Base-by-base conservation (phyloP, 306 rosid species). In the Rosa rugosa region DNA sequence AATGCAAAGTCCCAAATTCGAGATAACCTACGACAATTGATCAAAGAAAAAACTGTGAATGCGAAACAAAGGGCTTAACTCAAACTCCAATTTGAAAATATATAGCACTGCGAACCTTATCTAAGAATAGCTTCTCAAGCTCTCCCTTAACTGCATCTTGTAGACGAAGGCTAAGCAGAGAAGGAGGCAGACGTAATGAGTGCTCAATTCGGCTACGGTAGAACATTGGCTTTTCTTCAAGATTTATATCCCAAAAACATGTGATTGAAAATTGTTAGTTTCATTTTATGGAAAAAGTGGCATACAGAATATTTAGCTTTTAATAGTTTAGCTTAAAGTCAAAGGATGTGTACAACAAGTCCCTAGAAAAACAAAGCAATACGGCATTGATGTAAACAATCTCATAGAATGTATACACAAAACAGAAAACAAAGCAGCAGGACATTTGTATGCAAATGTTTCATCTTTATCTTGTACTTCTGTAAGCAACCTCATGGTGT, bases 181-280 rank as follows among this genome's bases (percentile, higher is more conserved):
- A 10, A 3, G 97, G 96, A 71, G 96, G 96, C 80, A 94, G 73
- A 64, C 86, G 83, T 81, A 94, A 73, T 12, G 89, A 88, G 75
- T 94, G 96, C 88, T 92, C 92, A 2, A 92, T 79, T 79, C 79
- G 89, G 83, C 96, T 94, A 17, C 89, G 93, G 85, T 92, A 89
- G 86, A 94, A 94, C 98, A 94, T 94, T 78, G 53, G 77, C 23
- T 46, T 25, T 5, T 25, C 73, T 80, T 7, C 53, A 54, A 22
- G 20, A 72, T 73, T n/a, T 2, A 11, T 4, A 50, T 36, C n/a
- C 65, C 49, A 36, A 6, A 31, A 25, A 14, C 8, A 14, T 18
- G 62, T 17, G 14, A 45, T 47, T 47, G 53, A 31, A 34, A 23
- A 47, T 14, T 16, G 7, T 25, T 16, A 16, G 60, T 49, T 71